Conservation (phyloP, 1,284 basidiomycete genomes). For the Pseudomicrostroma phylloplanum region DNA sequence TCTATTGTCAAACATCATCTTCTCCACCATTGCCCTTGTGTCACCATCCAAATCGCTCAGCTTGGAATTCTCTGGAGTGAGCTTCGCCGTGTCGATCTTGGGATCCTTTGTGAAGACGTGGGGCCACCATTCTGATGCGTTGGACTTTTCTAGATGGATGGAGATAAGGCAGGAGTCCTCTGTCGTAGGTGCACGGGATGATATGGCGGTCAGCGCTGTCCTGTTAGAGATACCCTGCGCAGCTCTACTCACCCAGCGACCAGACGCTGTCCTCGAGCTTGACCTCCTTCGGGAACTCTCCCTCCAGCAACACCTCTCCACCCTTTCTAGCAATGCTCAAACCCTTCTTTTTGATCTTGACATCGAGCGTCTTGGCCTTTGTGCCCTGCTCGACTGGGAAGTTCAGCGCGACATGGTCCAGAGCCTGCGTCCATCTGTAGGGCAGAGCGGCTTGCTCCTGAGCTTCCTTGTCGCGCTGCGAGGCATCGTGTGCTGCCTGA, state of each 20-base stretch:
- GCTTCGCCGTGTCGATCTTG: slow-evolving; percentile 94
- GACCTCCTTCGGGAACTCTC: slow-evolving; percentile 88
- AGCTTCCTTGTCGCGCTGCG: slow-evolving; percentile 69
- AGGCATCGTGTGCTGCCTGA: slow-evolving; percentile 65
- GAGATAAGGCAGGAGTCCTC: slow-evolving; percentile 71
- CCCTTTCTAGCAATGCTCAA: slow-evolving; percentile 81
- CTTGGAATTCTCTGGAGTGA: slow-evolving; percentile 90
- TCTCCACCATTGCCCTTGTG: slow-evolving; percentile 96
- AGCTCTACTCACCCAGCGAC: slow-evolving; percentile 66
- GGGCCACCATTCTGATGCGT: slow-evolving; percentile 85
- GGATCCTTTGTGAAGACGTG: slow-evolving; percentile 91
- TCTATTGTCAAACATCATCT: slow-evolving; percentile 99
- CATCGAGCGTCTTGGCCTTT: slow-evolving; percentile 66
- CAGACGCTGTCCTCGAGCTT: slow-evolving; percentile 95
- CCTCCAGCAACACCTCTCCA: slow-evolving; percentile 53
- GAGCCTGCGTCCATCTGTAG: slow-evolving; percentile 84
- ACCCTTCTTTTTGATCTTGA: slow-evolving; percentile 73
- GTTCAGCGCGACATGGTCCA: slow-evolving; percentile 76
- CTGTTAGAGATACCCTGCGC: too few species aligned
- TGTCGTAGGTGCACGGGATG: slow-evolving; percentile 45
- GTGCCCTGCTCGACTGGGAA: slow-evolving; percentile 83
- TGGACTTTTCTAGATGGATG: slow-evolving; percentile 80
- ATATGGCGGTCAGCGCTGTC: background rate
- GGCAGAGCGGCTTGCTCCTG: slow-evolving; percentile 62
- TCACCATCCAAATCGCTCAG: slow-evolving; percentile 91